These are phyloP conservation scores for Phytophthora brassicae DNA, from an alignment of 352 stramenopile species.

Conservation along the genomic window DNA sequence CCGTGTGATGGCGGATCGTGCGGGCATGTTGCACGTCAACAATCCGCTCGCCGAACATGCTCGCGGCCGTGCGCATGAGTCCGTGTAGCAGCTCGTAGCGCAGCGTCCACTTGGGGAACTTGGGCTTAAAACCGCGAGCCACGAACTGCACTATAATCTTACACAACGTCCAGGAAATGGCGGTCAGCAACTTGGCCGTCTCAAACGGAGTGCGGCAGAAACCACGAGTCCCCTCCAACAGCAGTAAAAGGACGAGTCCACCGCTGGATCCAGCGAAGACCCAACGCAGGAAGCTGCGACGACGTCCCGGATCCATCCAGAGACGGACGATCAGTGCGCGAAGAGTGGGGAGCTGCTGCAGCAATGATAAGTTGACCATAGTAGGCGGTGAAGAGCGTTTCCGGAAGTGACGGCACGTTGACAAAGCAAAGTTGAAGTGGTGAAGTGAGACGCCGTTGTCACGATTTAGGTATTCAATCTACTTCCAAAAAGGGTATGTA, in stretches of 20 bases:
- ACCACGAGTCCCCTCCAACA: constrained; percentile 14
- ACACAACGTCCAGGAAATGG: constrained; percentile 16
- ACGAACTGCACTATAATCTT: constrained; percentile 20
- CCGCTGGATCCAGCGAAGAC: constrained; percentile 10
- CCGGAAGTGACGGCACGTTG: constrained; percentile 5
- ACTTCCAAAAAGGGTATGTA: too few relatives aligned
- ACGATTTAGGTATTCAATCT: too few relatives aligned
- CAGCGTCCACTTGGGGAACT: constrained; percentile 51
- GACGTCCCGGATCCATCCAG: constrained; percentile 13
- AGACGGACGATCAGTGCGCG: too few relatives aligned
- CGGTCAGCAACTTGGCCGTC: constrained; percentile 19
- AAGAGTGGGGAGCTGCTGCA: constrained; percentile 1
- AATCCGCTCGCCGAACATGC: constrained; percentile 33
- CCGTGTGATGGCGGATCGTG: constrained; percentile 29
- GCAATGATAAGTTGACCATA: neutral
- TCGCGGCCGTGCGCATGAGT: constrained; percentile 21
- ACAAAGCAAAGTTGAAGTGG: neutral
- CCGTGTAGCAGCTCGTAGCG: constrained; percentile 39
- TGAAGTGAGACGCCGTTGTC: neutral
- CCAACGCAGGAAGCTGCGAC: constrained; percentile 14
- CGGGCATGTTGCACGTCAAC: constrained; percentile 23
- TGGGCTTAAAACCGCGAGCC: constrained; percentile 34
- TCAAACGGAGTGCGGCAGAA: constrained; percentile 36
- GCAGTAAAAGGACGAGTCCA: neutral
- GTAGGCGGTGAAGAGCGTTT: neutral